A percentile compares a stretch with the other conserved stretches of the same genome.
Conservation (phyloP, 768 basidiomycete species). For the Panellus pusillus region DNA sequence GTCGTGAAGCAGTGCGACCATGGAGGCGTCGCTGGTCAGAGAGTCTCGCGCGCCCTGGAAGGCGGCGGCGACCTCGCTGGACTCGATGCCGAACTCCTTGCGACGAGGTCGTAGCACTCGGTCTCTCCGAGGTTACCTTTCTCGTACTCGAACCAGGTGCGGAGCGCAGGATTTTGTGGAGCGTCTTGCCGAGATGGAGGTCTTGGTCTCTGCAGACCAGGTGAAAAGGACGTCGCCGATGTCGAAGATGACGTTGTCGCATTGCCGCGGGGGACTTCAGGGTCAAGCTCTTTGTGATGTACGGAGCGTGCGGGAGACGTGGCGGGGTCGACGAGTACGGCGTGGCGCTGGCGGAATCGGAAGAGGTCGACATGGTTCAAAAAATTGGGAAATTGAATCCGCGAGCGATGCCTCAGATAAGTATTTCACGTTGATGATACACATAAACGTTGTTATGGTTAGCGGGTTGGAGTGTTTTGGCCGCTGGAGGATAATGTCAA, state of each 20-base stretch:
- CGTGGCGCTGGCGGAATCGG: background rate
- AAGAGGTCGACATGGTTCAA: background rate
- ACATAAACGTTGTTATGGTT: too few species aligned
- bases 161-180: constrained; percentile 30
- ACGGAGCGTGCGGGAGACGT: background rate
- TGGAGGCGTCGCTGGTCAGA: constrained; percentile 28
- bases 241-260: constrained; percentile 35
- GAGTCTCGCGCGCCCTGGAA: constrained; percentile 37
- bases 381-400: too few species aligned
- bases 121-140: constrained; percentile 31
- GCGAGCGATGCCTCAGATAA: too few species aligned
- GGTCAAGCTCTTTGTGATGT: background rate
- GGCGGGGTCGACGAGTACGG: background rate
- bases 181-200: constrained; percentile 28
- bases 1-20: constrained; percentile 34
- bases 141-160: constrained; percentile 41
- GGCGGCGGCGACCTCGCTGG: constrained; percentile 31
- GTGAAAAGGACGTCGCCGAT: constrained; percentile 41
- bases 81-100: constrained; percentile 27
- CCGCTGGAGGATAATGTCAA: too few species aligned
- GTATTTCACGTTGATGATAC: too few species aligned
- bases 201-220: constrained; percentile 34
- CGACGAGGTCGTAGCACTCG: constrained; percentile 32
- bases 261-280: background rate
- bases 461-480: background rate